Evolutionary conservation across 2,329 filamentous ascomycete genomes (phyloP), one percentile per base, ranked within the genome.

Genomic region (Parascedosporium putredinis): DNA sequence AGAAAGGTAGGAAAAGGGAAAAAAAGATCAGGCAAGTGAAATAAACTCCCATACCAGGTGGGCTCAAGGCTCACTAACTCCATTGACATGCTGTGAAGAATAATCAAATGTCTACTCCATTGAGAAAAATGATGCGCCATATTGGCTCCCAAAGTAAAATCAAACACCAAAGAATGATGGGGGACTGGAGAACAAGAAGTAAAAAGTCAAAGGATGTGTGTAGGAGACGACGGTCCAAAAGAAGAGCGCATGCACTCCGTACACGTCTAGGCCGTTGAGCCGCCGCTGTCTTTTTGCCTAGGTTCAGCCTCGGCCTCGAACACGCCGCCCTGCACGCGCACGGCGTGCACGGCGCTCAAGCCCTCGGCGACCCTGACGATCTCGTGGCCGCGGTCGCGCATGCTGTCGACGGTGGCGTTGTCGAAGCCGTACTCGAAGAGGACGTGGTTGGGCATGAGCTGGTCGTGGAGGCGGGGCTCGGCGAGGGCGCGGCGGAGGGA

Each of bases 231-330:
- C n/a, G n/a, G n/a, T n/a, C n/a, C n/a, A n/a, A n/a, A n/a, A n/a
- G n/a, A n/a, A n/a, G n/a, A n/a, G n/a, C n/a, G n/a, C 16, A n/a
- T n/a, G 20, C 8, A 44, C 44, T 25, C 12, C 20, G 25, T 10
- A n/a, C 12, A 50, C 24, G 18, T 18, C 54, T 62, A 73, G 4
- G 69, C 23, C 1, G 62, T 79, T 57, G 79, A 74, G 0, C 84
- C 86, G 1, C 74, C 86, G 51, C 83, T 86, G 58, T 84, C 81
- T 57, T 67, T 62, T 72, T 90, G 86, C 54, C 88, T 77, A 22
- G 84, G 84, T 64, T 94, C 88, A 1, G 81, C 78, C 1, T 79
- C 86, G 3, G 86, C 86, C 67, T 91, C 85, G 62, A 93, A 94
- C 0, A 72, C 76, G 0, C 85, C 86, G 57, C 85, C 81, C 0